A percentile compares a stretch with the other conserved stretches of the same genome.
Evolutionary conservation across 1,284 basidiomycete genomes (phyloP).

Genomic region (Phylloboletellus chloephorus): DNA sequence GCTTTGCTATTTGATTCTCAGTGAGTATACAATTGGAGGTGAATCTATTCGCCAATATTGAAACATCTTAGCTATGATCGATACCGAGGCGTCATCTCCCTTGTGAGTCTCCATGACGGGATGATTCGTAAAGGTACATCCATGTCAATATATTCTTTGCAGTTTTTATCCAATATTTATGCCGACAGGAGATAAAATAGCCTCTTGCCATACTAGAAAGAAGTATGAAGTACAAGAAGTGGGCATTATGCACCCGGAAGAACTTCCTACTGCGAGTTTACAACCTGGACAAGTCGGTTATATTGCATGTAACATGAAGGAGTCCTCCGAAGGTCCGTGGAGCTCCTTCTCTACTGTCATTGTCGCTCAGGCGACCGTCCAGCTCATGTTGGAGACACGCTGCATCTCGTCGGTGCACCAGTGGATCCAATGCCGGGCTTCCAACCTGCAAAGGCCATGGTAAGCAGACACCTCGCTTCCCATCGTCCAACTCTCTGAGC

Average conservation of each 20-base stretch:
- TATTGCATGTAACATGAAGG: conserved; percentile 95
- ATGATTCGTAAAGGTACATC: conserved; percentile 55
- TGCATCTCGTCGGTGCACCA: conserved; percentile 69
- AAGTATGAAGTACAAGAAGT: conserved; percentile 91
- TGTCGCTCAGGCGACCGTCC: conserved; percentile 12
- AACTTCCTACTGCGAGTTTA: conserved; percentile 65
- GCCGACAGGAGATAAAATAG: conserved; percentile 77
- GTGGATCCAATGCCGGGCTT: conserved; percentile 91
- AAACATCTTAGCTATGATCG: conserved; percentile 75
- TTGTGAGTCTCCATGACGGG: conserved; percentile 76
- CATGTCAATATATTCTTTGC: background rate
- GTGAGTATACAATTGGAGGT: conserved; percentile 42
- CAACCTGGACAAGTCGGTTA: conserved; percentile 89
- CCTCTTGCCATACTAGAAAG: conserved; percentile 81
- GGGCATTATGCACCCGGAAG: conserved; percentile 91
- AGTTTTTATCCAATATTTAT: background rate
- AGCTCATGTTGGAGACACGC: conserved; percentile 93
- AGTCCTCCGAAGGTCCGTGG: conserved; percentile 82
- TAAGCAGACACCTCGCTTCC: conserved; percentile 27
- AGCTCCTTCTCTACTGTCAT: background rate
- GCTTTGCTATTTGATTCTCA: conserved; percentile 92
- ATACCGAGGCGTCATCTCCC: conserved; percentile 93
- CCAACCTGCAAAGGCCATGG: conserved; percentile 92
- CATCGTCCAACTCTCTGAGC: conserved; percentile 1
- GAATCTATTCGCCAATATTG: conserved; percentile 1